Conservation (phyloP, 768 basidiomycete genomes). For the Kwoniella botswanensis region DNA sequence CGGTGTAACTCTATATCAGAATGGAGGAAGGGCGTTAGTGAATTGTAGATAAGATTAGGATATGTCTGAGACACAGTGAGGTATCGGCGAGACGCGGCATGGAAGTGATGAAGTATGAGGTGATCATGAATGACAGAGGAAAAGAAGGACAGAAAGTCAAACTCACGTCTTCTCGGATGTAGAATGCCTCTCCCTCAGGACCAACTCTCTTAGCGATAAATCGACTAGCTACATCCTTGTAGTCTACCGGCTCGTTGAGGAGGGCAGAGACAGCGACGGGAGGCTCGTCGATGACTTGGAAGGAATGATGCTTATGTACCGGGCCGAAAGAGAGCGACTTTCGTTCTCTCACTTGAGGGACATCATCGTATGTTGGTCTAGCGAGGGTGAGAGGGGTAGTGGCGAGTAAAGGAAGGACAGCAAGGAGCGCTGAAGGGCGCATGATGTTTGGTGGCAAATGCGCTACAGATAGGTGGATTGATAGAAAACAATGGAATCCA, state of each 20-base stretch:
- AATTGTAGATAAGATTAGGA: not conserved
- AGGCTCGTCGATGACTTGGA: conserved; percentile 40
- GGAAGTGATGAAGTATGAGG: not conserved
- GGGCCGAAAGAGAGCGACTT: conserved; percentile 94
- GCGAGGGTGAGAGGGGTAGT: conserved; percentile 40
- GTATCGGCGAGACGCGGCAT: not conserved
- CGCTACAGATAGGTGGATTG: not conserved
- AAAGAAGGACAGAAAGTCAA: not conserved
- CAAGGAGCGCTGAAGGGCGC: conserved; percentile 51
- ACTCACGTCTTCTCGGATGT: conserved; percentile 58
- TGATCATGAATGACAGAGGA: not conserved
- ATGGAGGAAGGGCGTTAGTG: conserved; percentile 9
- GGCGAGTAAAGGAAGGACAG: conserved; percentile 54
- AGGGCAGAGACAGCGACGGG: not conserved
- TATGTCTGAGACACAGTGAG: not conserved
- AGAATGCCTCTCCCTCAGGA: conserved; percentile 47
- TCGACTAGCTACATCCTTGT: conserved; percentile 37
- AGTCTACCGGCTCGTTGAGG: conserved; percentile 28
- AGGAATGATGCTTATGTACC: conserved; percentile 69
- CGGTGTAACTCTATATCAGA: conserved; percentile 68
- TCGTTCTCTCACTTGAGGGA: conserved; percentile 59
- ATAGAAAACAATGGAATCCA: not conserved
- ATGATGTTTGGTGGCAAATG: conserved; percentile 37
- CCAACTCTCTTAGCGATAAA: conserved; percentile 40
- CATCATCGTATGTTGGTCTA: conserved; percentile 18